Base-by-base conservation (phyloP, 2,329 filamentous ascomycete genomes). In the Alternaria triticimaculans region DNA sequence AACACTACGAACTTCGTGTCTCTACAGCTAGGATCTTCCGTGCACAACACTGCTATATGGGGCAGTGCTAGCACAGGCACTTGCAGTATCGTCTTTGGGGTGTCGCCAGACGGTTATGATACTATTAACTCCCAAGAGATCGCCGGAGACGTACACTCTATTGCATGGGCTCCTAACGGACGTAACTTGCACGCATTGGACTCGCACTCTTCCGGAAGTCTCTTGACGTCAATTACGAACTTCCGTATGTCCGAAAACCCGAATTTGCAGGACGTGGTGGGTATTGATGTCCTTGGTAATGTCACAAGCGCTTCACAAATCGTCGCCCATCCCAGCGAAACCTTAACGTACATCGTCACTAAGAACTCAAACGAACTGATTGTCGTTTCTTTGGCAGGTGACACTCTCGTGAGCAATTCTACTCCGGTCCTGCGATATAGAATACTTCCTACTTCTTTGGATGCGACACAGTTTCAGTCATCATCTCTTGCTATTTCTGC, bases 31-130 rank as follows among this genome's bases (percentile, higher is more conserved):
- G 62, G 60, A 8, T 59, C 69, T n/a, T 63, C 57, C 15, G 21
- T 23, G 21, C 59, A 67, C n/a, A 54, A 64, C 15, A 53, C 63
- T 18, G 65, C 58, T 41, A 73, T 73, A 37, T 73, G 65, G 55
- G 70, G 72, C 15, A 65, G 66, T 4, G 71, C 69, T 15, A 73
- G 65, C 30, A 72, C 70, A 4, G 71, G 69, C 6, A 62, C 41
- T 11, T 74, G 72, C 59, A 74, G 72, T 51, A 60, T 67, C 10
- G 30, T 74, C 14, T 74, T 74, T 45, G 65, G 69, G 3, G 51
- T 66, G 10, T 65, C 67, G 6, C 26, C 64, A 8, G 48, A 64
- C 21, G 71, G 71, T 6, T 68, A 64, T 44, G 61, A 65, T 15
- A 63, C 58, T 5, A 15, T 72, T 12, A 63, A 63, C 15, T 73